phyloP scores from a whole-genome alignment of 148 eudicot species.

The Pouteria glomerata region DNA sequence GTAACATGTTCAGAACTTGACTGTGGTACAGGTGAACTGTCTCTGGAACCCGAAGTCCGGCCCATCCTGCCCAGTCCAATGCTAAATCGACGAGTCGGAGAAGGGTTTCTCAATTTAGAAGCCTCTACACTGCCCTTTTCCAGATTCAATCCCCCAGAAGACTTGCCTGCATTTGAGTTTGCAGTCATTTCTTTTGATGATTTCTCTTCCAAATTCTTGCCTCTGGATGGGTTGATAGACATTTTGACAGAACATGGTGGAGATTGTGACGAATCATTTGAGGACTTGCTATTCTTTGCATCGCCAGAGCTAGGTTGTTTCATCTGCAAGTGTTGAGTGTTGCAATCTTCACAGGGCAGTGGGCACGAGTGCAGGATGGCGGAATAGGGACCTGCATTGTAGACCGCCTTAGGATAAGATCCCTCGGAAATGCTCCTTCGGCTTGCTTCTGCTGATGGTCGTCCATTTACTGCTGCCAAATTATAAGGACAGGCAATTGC shows the following conservation, averaged over 20 bases:
- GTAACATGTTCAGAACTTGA: constrained; percentile 29
- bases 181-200: constrained; percentile 19
- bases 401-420: constrained; percentile 9
- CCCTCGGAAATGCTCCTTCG: constrained; percentile 21
- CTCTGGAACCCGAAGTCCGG: constrained; percentile 41
- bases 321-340: constrained; percentile 9
- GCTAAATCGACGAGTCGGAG: constrained; percentile 66
- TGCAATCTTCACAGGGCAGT: constrained; percentile 21
- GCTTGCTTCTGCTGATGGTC: constrained; percentile 20
- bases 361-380: constrained; percentile 15
- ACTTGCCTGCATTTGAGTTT: constrained; percentile 22
- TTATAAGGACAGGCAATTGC: constrained; percentile 6
- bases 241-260: constrained; percentile 23
- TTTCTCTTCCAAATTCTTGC: constrained; percentile 33
- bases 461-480: constrained; percentile 14
- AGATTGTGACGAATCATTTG: constrained; percentile 20
- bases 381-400: constrained; percentile 3
- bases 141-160: constrained; percentile 23
- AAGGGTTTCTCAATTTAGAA: constrained; percentile 40
- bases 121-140: constrained; percentile 25
- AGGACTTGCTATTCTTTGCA: constrained; percentile 15
- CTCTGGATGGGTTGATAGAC: constrained; percentile 31
- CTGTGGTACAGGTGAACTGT: constrained; percentile 34
- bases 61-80: constrained; percentile 42
- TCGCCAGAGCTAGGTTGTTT: constrained; percentile 19